Base-by-base conservation (phyloP, 495 filamentous ascomycete species). In the Aspergillus indologenus region DNA sequence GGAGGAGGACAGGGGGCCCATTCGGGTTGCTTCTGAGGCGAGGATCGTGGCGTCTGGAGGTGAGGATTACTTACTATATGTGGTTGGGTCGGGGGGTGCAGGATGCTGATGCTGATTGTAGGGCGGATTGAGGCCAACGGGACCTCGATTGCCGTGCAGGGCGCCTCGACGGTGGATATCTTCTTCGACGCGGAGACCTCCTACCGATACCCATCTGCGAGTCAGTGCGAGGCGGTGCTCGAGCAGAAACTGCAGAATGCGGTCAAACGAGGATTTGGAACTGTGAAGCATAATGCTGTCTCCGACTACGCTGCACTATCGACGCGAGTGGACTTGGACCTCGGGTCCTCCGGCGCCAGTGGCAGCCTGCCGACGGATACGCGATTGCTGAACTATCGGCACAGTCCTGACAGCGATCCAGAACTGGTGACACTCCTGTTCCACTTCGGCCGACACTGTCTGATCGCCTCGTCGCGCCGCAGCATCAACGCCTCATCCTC, bases 391-490 rank as follows among this genome's bases (percentile, higher is more conserved):
- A 54, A 54, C 53, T 65, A 62, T 42, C 48, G 53, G 29, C 34
- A 14, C 6, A 46, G 31, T 12, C 59, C 64, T 12, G 53, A 61
- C 23, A 61, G 23, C 1, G 71, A 75, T 24, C 61, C 66, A 1
- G 51, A 66, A 18, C 60, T 81, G 4, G 61, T 65, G 5, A 58
- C 68, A 2, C 61, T 79, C 12, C 66, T 65, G 40, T 74, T 73
- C 51, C 72, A 80, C 42, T 76, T 66, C 54, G 79, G 57, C 5
- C 57, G 57, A 1, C 49, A 59, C 19, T 71, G 7, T 61, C 65
- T 79, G 3, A 65, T 77, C 26, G 56, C 73, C 5, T 75, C 70
- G 0, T 76, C 73, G 0, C 68, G 73, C 26, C 14, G 57, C 63
- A 8, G 59, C 60, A 8, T n/a, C 20, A 2, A 17, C 40, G 7